Conservation (phyloP, 768 basidiomycete genomes). For the Lentinula raphanica region DNA sequence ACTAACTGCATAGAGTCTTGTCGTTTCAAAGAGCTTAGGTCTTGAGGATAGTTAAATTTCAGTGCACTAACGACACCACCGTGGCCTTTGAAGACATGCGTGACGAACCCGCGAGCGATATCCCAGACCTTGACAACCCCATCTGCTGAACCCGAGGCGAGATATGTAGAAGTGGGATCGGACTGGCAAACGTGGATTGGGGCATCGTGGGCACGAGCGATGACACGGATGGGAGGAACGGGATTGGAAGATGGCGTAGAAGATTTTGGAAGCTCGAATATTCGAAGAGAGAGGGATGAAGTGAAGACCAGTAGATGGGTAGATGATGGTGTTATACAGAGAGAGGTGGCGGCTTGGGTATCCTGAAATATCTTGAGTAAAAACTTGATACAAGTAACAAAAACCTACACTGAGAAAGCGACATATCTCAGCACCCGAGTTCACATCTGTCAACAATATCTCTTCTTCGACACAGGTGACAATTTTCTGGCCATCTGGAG, state of each 20-base stretch:
- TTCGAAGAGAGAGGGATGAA: conserved; percentile 70
- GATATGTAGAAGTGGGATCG: conserved; percentile 83
- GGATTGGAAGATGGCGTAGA: conserved; percentile 36
- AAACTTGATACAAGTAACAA: neutral
- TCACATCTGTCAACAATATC: conserved; percentile 76
- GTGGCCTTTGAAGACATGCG: conserved; percentile 93
- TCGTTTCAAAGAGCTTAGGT: conserved; percentile 43
- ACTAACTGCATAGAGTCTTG: conserved; percentile 69
- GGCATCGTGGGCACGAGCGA: conserved; percentile 85
- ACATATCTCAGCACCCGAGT: conserved; percentile 68
- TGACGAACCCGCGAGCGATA: conserved; percentile 78
- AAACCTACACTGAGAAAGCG: conserved; percentile 76
- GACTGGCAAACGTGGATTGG: conserved; percentile 86
- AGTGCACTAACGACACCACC: conserved; percentile 96
- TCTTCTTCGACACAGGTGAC: conserved; percentile 87
- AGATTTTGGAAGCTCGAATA: conserved; percentile 71
- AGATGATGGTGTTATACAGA: conserved; percentile 75
- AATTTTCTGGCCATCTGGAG: conserved; percentile 71
- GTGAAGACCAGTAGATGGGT: conserved; percentile 78
- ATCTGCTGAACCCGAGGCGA: conserved; percentile 95
- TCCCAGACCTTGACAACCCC: conserved; percentile 98
- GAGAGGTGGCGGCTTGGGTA: conserved; percentile 74
- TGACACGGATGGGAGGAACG: conserved; percentile 66
- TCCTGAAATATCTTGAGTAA: conserved; percentile 46
- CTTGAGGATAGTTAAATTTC: conserved; percentile 72